Evolutionary conservation across 352 stramenopile species (phyloP), one percentile per base, ranked within the genome.

Genomic region (Phytophthora megakarya): DNA sequence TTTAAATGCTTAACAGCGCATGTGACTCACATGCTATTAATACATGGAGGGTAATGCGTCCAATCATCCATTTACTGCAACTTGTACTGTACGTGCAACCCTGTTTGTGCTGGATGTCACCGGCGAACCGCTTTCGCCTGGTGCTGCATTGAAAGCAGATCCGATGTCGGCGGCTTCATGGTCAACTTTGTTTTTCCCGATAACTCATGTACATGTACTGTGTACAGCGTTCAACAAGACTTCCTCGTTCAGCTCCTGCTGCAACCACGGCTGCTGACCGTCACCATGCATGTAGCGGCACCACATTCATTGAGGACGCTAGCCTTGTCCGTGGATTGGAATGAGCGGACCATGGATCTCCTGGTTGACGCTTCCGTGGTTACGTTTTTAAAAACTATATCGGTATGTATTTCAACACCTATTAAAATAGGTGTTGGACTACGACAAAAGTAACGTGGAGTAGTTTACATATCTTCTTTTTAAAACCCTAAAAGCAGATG

Each of bases 261-360:
- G 50, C 59, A 67, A 62, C 40, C 50, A 61, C 47, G 45, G 46
- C n/a, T 38, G n/a, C n/a, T n/a, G n/a, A n/a, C n/a, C n/a, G n/a
- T n/a, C n/a, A n/a, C n/a, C n/a, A n/a, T n/a, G n/a, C n/a, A n/a
- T n/a, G n/a, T n/a, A n/a, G n/a, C 26, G 9, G 39, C 26, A 13
- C 28, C 39, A 52, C 21, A 22, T 42, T 44, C 13, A 46, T 30
- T 28, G 40, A 61, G 32, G 32, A 47, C 39, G 12, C 23, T 53
- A 33, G 57, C 30, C 57, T 53, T 30, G 57, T 51, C 38, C 47
- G 23, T 62, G 37, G 16, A 3, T 54, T 33, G 30, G 44, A 32
- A 50, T 51, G 49, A 46, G 37, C 30, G 43, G 43, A 63, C 35
- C 35, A 26, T 52, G 44, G 52, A 63, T 67, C 43, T 56, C 42